A percentile compares a stretch with the other conserved stretches of the same genome.
Conservation (phyloP, 2,329 filamentous ascomycete genomes). For the Tolypocladium amazonense region DNA sequence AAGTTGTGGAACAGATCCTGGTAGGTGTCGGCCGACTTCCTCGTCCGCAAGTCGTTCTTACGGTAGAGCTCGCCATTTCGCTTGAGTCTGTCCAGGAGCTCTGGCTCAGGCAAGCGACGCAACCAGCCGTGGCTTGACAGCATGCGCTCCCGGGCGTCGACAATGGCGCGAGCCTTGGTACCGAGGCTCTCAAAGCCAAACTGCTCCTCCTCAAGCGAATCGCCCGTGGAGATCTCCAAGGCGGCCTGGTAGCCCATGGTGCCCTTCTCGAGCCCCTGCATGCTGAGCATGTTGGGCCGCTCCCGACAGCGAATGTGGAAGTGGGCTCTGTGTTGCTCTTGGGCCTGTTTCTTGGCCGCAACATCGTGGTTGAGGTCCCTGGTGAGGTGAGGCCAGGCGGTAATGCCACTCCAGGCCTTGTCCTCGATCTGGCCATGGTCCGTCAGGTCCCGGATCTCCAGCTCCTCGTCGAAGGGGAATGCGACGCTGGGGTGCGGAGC, state of each 20-base stretch:
- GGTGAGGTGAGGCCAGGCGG: slow-evolving; percentile 53
- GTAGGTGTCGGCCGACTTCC: slow-evolving; percentile 47
- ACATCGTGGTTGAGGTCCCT: slow-evolving; percentile 35
- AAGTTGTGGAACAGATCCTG: slow-evolving; percentile 51
- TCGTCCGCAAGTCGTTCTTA: slow-evolving; percentile 38
- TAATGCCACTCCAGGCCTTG: slow-evolving; percentile 51
- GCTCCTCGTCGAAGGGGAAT: slow-evolving; percentile 55
- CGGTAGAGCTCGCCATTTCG: slow-evolving; percentile 46
- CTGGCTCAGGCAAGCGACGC: slow-evolving; percentile 44
- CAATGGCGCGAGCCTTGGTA: slow-evolving; percentile 41
- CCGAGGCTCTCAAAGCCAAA: slow-evolving; percentile 47
- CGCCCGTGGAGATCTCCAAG: slow-evolving; percentile 53
- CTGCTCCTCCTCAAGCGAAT: slow-evolving; percentile 53
- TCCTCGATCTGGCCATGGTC: slow-evolving; percentile 56
- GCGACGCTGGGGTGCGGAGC: slow-evolving; percentile 53
- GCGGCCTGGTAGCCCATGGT: slow-evolving; percentile 61
- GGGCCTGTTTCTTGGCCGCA: slow-evolving; percentile 28
- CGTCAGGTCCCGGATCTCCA: slow-evolving; percentile 50
- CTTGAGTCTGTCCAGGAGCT: slow-evolving; percentile 48
- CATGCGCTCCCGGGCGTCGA: slow-evolving; percentile 48
- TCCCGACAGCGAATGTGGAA: slow-evolving; percentile 50
- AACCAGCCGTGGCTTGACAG: slow-evolving; percentile 42
- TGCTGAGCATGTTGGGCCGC: slow-evolving; percentile 61
- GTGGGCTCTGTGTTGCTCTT: slow-evolving; percentile 39
- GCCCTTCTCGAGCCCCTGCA: slow-evolving; percentile 60